Evolutionary conservation across 768 basidiomycete genomes (phyloP).

Genomic region (Boletus vinaceobasis): DNA sequence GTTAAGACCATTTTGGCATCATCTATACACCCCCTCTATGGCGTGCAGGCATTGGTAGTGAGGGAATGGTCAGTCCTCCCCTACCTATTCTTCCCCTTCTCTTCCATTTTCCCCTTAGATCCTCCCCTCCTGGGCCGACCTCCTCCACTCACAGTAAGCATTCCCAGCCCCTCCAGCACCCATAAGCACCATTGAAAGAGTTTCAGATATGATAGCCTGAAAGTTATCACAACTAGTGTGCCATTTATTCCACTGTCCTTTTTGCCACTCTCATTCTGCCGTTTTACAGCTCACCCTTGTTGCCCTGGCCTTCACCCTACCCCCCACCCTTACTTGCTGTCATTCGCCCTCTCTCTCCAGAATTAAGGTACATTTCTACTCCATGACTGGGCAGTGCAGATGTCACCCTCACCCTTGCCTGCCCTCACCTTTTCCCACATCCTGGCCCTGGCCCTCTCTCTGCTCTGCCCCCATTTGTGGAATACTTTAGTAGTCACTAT

Average conservation of each 20-base stretch:
- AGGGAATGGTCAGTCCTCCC: conserved; percentile 54
- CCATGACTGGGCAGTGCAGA: too few species aligned
- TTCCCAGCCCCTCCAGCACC: conserved; percentile 37
- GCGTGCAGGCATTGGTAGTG: conserved; percentile 76
- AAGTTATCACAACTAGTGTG: conserved; percentile 88
- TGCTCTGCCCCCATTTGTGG: too few species aligned
- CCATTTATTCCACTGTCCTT: conserved; percentile 5
- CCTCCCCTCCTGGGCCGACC: conserved; percentile 51
- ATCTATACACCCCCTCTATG: conserved; percentile 81
- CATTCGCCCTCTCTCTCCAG: too few species aligned
- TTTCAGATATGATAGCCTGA: conserved; percentile 78
- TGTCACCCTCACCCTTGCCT: too few species aligned
- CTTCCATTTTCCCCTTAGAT: conserved; percentile 24
- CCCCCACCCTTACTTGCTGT: too few species aligned
- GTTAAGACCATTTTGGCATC: conserved; percentile 94
- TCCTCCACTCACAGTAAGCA: conserved; percentile 43
- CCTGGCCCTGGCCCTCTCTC: too few species aligned
- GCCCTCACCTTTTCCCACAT: too few species aligned
- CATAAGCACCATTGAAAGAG: conserved; percentile 85
- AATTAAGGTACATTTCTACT: too few species aligned
- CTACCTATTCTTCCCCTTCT: not conserved
- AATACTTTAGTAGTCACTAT: too few species aligned
- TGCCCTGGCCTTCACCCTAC: too few species aligned
- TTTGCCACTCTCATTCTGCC: conserved; percentile 7
- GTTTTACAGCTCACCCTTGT: too few species aligned